Percentiles rank a stretch among this genome's conserved stretches.
Conservation (phyloP, 192 early-diverging fungal species). For the Podila epigama region DNA sequence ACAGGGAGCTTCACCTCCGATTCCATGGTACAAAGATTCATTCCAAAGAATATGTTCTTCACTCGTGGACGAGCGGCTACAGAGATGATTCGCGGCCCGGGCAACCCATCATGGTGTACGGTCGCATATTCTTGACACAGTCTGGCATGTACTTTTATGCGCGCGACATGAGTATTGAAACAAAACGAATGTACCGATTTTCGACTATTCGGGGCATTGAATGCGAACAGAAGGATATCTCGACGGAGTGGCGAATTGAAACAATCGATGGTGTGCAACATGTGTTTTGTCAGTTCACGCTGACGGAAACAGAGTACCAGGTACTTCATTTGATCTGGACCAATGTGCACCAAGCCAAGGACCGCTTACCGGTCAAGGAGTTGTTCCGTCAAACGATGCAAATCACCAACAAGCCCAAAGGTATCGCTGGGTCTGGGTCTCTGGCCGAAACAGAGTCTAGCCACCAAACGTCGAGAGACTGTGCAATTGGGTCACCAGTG, state of each 20-base stretch:
- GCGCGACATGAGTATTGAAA: conserved; percentile 32
- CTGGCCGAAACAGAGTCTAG: conserved; percentile 39
- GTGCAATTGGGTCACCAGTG: conserved; percentile 3
- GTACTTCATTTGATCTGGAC: conserved; percentile 47
- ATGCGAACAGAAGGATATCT: conserved; percentile 49
- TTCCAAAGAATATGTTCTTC: conserved; percentile 43
- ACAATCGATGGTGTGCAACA: conserved; percentile 37
- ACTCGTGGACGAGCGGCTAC: conserved; percentile 50
- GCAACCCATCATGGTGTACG: conserved; percentile 39
- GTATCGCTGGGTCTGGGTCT: conserved; percentile 42
- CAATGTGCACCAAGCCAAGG: conserved; percentile 28
- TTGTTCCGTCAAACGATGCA: conserved; percentile 23
- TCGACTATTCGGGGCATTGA: conserved; percentile 40
- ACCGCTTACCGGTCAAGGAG: conserved; percentile 40
- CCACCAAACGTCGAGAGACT: conserved; percentile 25
- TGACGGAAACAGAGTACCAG: conserved; percentile 38
- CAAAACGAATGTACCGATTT: conserved; percentile 46
- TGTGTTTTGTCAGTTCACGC: conserved; percentile 35
- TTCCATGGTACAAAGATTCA: conserved; percentile 48
- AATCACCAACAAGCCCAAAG: conserved; percentile 41
- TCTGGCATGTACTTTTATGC: conserved; percentile 51
- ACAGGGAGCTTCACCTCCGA: conserved; percentile 35
- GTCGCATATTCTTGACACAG: conserved; percentile 39
- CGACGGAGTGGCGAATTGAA: conserved; percentile 45
- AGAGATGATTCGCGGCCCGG: conserved; percentile 32